phyloP scores from a whole-genome alignment of 2,329 filamentous ascomycete species.

The Cytospora schulzeri region DNA sequence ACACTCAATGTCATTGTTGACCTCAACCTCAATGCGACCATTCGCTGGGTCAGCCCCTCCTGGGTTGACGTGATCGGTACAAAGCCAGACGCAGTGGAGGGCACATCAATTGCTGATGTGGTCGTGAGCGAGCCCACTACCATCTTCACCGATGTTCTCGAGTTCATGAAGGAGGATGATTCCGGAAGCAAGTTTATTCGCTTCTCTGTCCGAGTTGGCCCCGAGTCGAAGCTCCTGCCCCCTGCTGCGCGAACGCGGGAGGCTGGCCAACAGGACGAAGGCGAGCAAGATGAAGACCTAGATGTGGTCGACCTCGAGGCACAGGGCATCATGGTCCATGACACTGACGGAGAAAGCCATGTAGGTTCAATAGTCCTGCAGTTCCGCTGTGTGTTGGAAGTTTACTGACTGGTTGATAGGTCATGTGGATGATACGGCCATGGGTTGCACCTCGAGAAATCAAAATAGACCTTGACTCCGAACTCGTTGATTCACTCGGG shows the following conservation, averaged over 20 bases:
- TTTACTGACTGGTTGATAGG: conserved; percentile 52
- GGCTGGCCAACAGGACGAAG: conserved; percentile 39
- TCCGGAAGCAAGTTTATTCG: conserved; percentile 88
- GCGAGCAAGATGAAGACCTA: conserved; percentile 40
- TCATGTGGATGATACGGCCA: conserved; percentile 99
- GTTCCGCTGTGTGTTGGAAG: background rate
- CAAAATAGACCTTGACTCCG: conserved; percentile 86
- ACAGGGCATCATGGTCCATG: conserved; percentile 98
- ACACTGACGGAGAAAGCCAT: conserved; percentile 87
- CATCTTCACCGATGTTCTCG: conserved; percentile 80
- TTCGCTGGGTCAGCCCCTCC: conserved; percentile 95
- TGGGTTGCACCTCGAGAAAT: conserved; percentile 87
- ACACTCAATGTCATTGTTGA: conserved; percentile 96
- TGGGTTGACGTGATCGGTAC: conserved; percentile 94
- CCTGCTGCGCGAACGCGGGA: conserved; percentile 44
- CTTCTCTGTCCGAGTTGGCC: conserved; percentile 72
- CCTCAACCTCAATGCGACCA: conserved; percentile 82
- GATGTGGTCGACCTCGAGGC: conserved; percentile 80
- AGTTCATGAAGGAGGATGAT: conserved; percentile 90
- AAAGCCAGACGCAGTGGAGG: conserved; percentile 69
- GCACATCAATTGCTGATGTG: conserved; percentile 76
- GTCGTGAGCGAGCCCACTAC: conserved; percentile 76
- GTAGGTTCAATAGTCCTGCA: conserved; percentile 57
- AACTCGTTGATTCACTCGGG: conserved; percentile 90
- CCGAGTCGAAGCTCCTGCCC: conserved; percentile 65